These are phyloP conservation scores for Ophiosphaerella korrae DNA, from an alignment of 2,329 filamentous ascomycete genomes.

Conservation along the genomic window DNA sequence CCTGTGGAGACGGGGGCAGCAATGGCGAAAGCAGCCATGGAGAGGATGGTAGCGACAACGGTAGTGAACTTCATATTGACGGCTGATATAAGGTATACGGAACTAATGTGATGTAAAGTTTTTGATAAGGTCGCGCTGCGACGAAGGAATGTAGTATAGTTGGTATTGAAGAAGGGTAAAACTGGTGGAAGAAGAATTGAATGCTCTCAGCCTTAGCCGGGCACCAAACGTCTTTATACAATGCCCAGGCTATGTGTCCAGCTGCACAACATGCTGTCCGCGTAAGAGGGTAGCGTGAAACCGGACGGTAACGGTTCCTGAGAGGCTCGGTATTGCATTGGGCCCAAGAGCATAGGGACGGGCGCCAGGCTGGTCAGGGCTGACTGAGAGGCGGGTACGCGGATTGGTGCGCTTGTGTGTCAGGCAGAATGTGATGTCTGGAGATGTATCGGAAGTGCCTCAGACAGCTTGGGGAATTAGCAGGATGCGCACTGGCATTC, in stretches of 20 bases:
- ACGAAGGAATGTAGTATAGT: conserved; percentile 37
- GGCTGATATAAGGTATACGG: not conserved
- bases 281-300: conserved; percentile 33
- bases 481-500: conserved; percentile 17
- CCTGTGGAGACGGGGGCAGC: conserved; percentile 37
- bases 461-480: conserved; percentile 18
- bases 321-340: conserved; percentile 27
- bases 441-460: conserved; percentile 26
- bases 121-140: conserved; percentile 39
- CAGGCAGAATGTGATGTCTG: conserved; percentile 16
- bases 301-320: conserved; percentile 38
- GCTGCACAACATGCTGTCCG: conserved; percentile 4
- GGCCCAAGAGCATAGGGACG: conserved; percentile 13
- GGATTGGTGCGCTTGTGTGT: conserved; percentile 18
- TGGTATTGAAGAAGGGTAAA: conserved; percentile 20
- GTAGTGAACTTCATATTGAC: conserved; percentile 44
- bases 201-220: conserved; percentile 16
- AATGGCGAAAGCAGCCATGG: conserved; percentile 41
- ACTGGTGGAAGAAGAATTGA: conserved; percentile 20
- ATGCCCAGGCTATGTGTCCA: conserved; percentile 18
- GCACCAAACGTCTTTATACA: conserved; percentile 30
- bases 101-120: conserved; percentile 10
- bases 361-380: conserved; percentile 17
- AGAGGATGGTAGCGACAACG: conserved; percentile 39
- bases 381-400: conserved; percentile 6